These are phyloP conservation scores for Ogataea siamensis DNA, from an alignment of 805 yeast genomes.

Conservation along the genomic window DNA sequence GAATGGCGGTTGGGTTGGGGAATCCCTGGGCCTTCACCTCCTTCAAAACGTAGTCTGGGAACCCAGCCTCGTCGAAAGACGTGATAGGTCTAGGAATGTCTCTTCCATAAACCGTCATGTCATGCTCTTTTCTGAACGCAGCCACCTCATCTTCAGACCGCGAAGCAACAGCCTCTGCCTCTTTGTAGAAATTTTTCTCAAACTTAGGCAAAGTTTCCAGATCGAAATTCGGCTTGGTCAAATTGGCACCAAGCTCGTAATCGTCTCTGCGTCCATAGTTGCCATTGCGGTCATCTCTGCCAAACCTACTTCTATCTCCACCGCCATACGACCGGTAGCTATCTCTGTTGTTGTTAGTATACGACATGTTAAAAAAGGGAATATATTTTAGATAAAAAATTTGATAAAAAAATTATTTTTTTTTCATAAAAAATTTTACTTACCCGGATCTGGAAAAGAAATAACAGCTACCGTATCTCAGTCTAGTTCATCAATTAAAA, in stretches of 20 bases:
- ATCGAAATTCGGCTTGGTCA: constrained; percentile 81
- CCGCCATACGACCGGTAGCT: constrained; percentile 43
- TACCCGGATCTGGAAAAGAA: constrained; percentile 7
- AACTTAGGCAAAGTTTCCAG: constrained; percentile 74
- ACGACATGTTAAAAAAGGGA: constrained; percentile 10
- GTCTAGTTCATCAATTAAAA: constrained; percentile 1
- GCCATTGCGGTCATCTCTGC: constrained; percentile 37
- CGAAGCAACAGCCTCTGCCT: constrained; percentile 71
- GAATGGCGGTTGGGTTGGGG: constrained; percentile 92
- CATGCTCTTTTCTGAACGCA: constrained; percentile 75
- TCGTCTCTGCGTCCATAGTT: constrained; percentile 34
- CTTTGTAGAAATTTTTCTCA: constrained; percentile 92
- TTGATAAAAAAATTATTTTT: constrained; percentile 6
- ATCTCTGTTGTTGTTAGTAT: constrained; percentile 26
- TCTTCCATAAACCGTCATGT: constrained; percentile 80
- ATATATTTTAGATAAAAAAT: constrained; percentile 7
- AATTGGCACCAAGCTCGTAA: constrained; percentile 50
- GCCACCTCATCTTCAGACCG: constrained; percentile 74
- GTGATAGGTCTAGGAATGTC: constrained; percentile 95
- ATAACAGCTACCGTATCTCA: constrained; percentile 2
- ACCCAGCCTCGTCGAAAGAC: constrained; percentile 93
- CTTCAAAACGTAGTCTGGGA: constrained; percentile 87
- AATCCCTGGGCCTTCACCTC: constrained; percentile 93
- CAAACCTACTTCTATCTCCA: constrained; percentile 35
- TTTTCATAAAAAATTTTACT: constrained; percentile 7